Percentiles rank a stretch among this genome's conserved stretches.
Evolutionary conservation across 2,329 filamentous ascomycete species (phyloP).

Genomic region (Podosphaera leucotricha): DNA sequence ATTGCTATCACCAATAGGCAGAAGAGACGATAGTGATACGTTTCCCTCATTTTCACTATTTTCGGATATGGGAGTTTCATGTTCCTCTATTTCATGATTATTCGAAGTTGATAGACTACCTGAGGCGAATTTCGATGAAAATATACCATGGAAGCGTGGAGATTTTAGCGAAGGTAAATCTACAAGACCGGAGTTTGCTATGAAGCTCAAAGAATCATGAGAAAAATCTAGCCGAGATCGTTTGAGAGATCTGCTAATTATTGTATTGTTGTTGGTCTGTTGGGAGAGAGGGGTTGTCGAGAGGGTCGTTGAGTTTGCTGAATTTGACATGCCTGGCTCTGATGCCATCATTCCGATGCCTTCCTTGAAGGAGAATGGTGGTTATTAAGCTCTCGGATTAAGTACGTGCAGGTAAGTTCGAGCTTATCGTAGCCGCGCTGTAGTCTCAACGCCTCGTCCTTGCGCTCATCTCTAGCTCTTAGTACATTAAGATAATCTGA

Average conservation of each 20-base stretch:
- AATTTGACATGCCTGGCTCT: slow-evolving; percentile 5
- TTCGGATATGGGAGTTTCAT: slow-evolving; percentile 14
- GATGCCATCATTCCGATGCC: background rate
- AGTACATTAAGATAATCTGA: background rate
- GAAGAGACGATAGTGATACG: slow-evolving; percentile 27
- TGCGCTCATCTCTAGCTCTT: background rate
- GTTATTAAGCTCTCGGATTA: background rate
- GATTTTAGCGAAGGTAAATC: slow-evolving; percentile 15
- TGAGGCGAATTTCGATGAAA: slow-evolving; percentile 16
- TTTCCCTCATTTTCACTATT: slow-evolving; percentile 31
- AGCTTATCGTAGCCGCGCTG: background rate
- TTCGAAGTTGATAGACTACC: slow-evolving; percentile 27
- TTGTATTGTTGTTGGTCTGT: slow-evolving; percentile 7
- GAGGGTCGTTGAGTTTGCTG: slow-evolving; percentile 7
- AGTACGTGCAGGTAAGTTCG: background rate
- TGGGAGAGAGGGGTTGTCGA: slow-evolving; percentile 3
- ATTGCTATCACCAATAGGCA: slow-evolving; percentile 27
- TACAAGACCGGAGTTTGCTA: slow-evolving; percentile 11
- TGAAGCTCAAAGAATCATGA: slow-evolving; percentile 8
- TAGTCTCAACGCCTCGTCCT: background rate
- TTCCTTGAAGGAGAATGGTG: background rate
- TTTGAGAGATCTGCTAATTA: slow-evolving; percentile 13
- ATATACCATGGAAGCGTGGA: slow-evolving; percentile 12
- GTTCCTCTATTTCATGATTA: slow-evolving; percentile 24
- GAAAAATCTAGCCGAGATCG: slow-evolving; percentile 11